A percentile compares a stretch with the other conserved stretches of the same genome.
Evolutionary conservation across 1,284 basidiomycete genomes (phyloP).

Genomic region (Tylopilus sp.): DNA sequence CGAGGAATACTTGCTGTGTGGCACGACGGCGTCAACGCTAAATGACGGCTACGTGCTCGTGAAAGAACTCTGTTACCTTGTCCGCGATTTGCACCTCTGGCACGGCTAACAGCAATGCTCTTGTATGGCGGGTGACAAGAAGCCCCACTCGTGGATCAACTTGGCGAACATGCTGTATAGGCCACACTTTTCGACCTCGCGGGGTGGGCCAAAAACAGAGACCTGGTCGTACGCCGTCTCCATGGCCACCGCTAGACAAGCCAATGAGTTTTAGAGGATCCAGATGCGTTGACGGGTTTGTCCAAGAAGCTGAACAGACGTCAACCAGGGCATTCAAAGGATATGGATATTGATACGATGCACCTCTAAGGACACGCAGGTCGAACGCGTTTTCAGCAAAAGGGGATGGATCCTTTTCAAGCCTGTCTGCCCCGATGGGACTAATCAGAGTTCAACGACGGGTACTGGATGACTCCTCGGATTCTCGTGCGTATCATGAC

Average conservation of each 20-base stretch:
- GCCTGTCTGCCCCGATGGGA: slow-evolving; percentile 98
- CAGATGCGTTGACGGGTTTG: slow-evolving; percentile 49
- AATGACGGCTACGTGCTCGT: slow-evolving; percentile 98
- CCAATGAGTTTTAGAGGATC: slow-evolving; percentile 4
- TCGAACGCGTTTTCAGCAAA: slow-evolving; percentile 84
- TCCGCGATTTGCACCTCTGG: slow-evolving; percentile 64
- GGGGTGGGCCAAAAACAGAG: slow-evolving; percentile 91
- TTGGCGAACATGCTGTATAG: slow-evolving; percentile 98
- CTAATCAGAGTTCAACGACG: slow-evolving; percentile 65
- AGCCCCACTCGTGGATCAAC: slow-evolving; percentile 93
- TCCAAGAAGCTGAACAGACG: slow-evolving; percentile 80
- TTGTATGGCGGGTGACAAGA: slow-evolving; percentile 82
- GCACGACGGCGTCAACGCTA: slow-evolving; percentile 96
- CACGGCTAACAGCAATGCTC: too few relatives aligned
- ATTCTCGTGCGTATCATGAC: too few relatives aligned
- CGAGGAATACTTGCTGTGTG: slow-evolving; percentile 77
- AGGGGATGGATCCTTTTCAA: slow-evolving; percentile 94
- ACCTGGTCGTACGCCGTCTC: slow-evolving; percentile 99
- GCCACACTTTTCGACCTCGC: slow-evolving; percentile 97
- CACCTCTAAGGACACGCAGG: slow-evolving; percentile 86
- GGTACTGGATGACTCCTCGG: too few relatives aligned
- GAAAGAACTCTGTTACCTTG: slow-evolving; percentile 98
- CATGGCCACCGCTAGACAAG: slow-evolving; percentile 80
- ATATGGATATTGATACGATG: slow-evolving; percentile 1
- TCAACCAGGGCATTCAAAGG: too few relatives aligned